A percentile compares a stretch with the other conserved stretches of the same genome.
Conservation (phyloP, 2,329 filamentous ascomycete genomes). For the Xylariaceae sp. region DNA sequence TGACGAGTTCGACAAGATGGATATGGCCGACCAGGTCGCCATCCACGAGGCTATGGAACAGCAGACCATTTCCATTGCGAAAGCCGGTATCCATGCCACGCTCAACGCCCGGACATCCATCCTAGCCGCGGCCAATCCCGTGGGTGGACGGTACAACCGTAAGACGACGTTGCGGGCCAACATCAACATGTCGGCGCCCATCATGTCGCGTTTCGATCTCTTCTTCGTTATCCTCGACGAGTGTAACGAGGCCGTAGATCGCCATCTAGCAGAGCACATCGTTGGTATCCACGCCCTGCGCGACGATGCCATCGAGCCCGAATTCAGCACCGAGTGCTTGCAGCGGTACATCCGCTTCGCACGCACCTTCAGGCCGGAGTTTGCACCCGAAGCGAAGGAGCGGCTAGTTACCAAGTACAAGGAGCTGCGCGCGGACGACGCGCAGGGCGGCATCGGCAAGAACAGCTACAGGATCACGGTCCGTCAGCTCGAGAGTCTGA, state of each 20-base stretch:
- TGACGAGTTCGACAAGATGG: constrained; percentile 99
- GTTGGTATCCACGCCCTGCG: constrained; percentile 91
- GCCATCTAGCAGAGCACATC: constrained; percentile 91
- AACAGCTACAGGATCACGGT: constrained; percentile 99
- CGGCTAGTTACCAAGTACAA: constrained; percentile 92
- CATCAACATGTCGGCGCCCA: constrained; percentile 98
- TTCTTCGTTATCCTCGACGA: constrained; percentile 98
- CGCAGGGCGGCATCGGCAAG: constrained; percentile 88
- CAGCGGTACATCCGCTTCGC: constrained; percentile 98
- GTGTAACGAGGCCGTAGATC: constrained; percentile 89
- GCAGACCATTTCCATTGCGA: constrained; percentile 98
- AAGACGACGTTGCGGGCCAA: constrained; percentile 92
- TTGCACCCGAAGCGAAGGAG: constrained; percentile 83
- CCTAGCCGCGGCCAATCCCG: constrained; percentile 92
- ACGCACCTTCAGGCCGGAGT: constrained; percentile 89
- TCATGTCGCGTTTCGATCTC: constrained; percentile 98
- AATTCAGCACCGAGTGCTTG: constrained; percentile 94
- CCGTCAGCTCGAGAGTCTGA: constrained; percentile 92
- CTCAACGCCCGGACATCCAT: constrained; percentile 95
- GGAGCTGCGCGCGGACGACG: constrained; percentile 89
- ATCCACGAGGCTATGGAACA: constrained; percentile 99
- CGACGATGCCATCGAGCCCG: constrained; percentile 87
- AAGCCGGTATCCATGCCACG: constrained; percentile 96
- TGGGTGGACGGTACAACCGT: constrained; percentile 94
- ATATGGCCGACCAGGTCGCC: constrained; percentile 92